Evolutionary conservation across 2,329 filamentous ascomycete species (phyloP), one percentile per base, ranked within the genome.

Genomic region (Aspergillus sp.): DNA sequence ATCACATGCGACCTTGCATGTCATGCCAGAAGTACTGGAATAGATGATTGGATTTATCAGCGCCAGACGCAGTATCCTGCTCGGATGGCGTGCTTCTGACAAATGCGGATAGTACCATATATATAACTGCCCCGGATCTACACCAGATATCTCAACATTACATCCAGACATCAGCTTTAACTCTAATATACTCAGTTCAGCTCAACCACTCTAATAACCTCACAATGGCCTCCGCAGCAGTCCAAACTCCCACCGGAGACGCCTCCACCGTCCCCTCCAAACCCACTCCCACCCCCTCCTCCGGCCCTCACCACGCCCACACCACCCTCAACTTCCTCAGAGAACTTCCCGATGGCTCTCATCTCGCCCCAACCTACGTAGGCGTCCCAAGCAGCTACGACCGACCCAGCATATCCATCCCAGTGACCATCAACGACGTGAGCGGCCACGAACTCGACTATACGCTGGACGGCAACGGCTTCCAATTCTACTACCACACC

Each of bases 261-360:
- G 52, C 57, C 7, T 32, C 65, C 17, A 47, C 58, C 17, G 54
- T 59, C 28, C 57, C 57, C 9, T 57, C 57, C 15, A 60, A 69
- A 19, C 64, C 62, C 12, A 57, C 67, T 10, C 3, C 47, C 10
- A 3, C 56, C 8, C 50, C 65, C 17, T 12, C 53, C 8, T 32
- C 53, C 28, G 23, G 66, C 6, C 71, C 69, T 5, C 72, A 72
- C 47, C 69, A 74, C 58, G 77, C 81, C 59, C 74, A 76, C 56
- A 78, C 80, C 21, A 77, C 72, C 3, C 74, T 83, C 50, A 81
- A 82, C 62, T 82, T 81, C 69, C 76, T 79, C 43, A 80, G 80
- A 68, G 75, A 78, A 43, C 69, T 80, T 38, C 72, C 72, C 13
- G 74, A 79, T 57, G 79, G 74, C 28, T 82, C 65, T 69, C 81